phyloP scores from a whole-genome alignment of 129 eudicot species.

The Heracleum sosnowskyi region DNA sequence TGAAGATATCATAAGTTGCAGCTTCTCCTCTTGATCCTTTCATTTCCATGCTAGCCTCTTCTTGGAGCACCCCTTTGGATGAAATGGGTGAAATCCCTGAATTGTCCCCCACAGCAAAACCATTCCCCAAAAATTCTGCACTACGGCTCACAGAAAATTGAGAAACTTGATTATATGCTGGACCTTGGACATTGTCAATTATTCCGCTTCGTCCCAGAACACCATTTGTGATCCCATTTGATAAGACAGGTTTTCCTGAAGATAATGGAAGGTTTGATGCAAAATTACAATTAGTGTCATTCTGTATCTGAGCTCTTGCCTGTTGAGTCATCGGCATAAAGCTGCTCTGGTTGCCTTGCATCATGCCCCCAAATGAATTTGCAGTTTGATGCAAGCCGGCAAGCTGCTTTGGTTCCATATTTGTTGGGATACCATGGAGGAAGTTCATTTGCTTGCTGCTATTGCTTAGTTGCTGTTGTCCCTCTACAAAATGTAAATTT shows the following conservation, averaged over 20 bases:
- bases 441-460: conserved; percentile 53
- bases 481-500: conserved; percentile 38
- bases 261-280: conserved; percentile 25
- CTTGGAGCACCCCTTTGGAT: conserved; percentile 36
- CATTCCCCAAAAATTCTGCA: conserved; percentile 33
- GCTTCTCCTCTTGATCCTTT: conserved; percentile 34
- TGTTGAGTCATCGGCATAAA: conserved; percentile 55
- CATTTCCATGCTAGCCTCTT: conserved; percentile 36
- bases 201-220: conserved; percentile 20
- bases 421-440: conserved; percentile 92
- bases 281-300: conserved; percentile 22
- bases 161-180: conserved; percentile 41
- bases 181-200: conserved; percentile 18
- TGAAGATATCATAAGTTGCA: conserved; percentile 43
- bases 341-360: conserved; percentile 22
- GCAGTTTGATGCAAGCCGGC: conserved; percentile 61
- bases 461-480: conserved; percentile 41
- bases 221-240: conserved; percentile 24
- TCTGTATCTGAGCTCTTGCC: conserved; percentile 27
- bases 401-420: conserved; percentile 82
- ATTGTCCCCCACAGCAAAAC: conserved; percentile 25
- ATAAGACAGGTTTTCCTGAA: conserved; percentile 23
- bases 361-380: conserved; percentile 33
- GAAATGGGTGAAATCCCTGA: conserved; percentile 37
- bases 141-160: conserved; percentile 52